These are phyloP conservation scores for Tagetes patula DNA, from an alignment of 129 eudicot genomes.

Conservation along the genomic window DNA sequence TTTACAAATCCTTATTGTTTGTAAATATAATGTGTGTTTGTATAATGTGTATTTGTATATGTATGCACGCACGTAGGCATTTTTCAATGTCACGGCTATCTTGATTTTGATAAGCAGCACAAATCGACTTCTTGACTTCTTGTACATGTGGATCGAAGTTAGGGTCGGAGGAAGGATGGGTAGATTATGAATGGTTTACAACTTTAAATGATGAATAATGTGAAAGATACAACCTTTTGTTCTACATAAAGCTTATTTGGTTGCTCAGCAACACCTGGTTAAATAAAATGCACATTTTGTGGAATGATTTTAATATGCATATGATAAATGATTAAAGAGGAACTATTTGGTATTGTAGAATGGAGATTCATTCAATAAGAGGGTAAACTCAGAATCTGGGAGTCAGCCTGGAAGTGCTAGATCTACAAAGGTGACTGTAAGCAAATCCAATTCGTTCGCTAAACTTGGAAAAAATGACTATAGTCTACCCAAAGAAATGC, in stretches of 20 bases:
- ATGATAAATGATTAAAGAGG: neutral
- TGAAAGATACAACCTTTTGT: neutral
- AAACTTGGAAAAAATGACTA: constrained; percentile 44
- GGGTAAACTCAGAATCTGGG: constrained; percentile 50
- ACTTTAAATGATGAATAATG: no score
- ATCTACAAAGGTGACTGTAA: constrained; percentile 41
- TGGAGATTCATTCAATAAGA: constrained; percentile 58
- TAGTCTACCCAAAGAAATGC: constrained; percentile 66
- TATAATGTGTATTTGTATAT: neutral
- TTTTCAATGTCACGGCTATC: no score
- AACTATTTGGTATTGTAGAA: constrained; percentile 31
- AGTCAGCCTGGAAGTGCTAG: constrained; percentile 50
- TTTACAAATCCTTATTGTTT: neutral
- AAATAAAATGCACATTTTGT: neutral
- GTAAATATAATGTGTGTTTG: neutral
- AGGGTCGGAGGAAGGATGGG: neutral
- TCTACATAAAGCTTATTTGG: neutral
- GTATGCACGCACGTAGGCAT: neutral
- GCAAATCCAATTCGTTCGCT: constrained; percentile 43
- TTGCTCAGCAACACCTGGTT: neutral
- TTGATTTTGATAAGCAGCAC: no score
- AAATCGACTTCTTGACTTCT: no score
- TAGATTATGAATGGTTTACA: no score
- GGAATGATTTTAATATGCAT: neutral
- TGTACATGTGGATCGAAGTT: neutral